Evolutionary conservation across 1,284 basidiomycete genomes (phyloP).

Genomic region (Rhodotorula sp.): DNA sequence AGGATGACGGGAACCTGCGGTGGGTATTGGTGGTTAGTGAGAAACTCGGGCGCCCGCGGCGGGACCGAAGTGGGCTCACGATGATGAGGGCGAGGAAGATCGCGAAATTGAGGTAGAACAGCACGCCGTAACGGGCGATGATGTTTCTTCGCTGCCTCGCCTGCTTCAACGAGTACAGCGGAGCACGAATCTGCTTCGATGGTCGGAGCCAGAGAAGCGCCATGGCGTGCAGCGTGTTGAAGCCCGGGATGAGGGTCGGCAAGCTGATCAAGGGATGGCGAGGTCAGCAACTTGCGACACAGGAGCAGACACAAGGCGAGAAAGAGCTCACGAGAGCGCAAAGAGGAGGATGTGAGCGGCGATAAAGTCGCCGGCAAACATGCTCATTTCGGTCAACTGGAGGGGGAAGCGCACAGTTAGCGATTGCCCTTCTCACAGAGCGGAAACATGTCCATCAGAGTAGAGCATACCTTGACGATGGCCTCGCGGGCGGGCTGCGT

Average conservation of each 20-base stretch:
- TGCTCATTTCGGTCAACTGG: conserved; percentile 28
- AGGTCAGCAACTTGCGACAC: background rate
- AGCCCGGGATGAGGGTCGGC: conserved; percentile 72
- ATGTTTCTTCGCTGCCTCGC: conserved; percentile 27
- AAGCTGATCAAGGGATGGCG: conserved; percentile 58
- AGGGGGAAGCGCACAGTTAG: background rate
- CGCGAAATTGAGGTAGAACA: conserved; percentile 73
- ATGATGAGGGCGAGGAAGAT: conserved; percentile 68
- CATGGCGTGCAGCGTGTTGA: conserved; percentile 83
- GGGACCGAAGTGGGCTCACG: conserved; percentile 38
- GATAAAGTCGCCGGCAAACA: conserved; percentile 83
- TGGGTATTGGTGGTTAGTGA: background rate
- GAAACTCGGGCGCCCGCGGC: background rate
- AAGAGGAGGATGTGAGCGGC: conserved; percentile 65
- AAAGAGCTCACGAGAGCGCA: conserved; percentile 54
- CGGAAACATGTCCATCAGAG: conserved; percentile 53
- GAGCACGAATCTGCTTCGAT: conserved; percentile 76
- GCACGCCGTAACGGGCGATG: conserved; percentile 57
- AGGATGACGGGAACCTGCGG: conserved; percentile 16
- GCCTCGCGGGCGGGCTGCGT: conserved; percentile 92
- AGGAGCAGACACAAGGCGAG: background rate
- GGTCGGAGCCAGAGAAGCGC: conserved; percentile 63
- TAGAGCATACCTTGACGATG: conserved; percentile 84
- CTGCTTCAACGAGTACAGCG: conserved; percentile 66
- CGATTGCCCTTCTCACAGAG: conserved; percentile 59